These are phyloP conservation scores for Spongispora temasekensis DNA, from an alignment of 1,284 basidiomycete species.

Conservation along the genomic window DNA sequence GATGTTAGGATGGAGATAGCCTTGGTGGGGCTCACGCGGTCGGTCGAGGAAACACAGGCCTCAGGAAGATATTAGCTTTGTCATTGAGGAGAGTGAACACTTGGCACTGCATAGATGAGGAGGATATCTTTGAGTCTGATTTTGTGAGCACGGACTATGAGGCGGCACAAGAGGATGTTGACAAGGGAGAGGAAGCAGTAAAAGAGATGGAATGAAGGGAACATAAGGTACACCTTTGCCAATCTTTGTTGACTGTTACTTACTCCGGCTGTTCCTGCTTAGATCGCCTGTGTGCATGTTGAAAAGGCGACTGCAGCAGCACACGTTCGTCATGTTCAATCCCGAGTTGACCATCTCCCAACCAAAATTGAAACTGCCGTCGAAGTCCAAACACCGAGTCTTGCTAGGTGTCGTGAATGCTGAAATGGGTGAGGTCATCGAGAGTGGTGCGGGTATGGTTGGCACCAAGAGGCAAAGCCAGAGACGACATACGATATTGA, in stretches of 20 bases:
- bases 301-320: constrained; percentile 66
- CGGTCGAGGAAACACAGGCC: constrained; percentile 61
- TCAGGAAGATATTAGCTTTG: constrained; percentile 74
- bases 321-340: constrained; percentile 66
- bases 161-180: constrained; percentile 51
- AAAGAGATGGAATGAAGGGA: constrained; percentile 61
- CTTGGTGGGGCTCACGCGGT: constrained; percentile 71
- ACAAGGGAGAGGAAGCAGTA: constrained; percentile 55
- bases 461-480: constrained; percentile 59
- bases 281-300: constrained; percentile 56
- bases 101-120: constrained; percentile 54
- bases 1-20: constrained; percentile 68
- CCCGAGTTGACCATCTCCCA: constrained; percentile 38
- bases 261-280: background rate
- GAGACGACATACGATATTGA: constrained; percentile 64
- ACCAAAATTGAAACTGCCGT: constrained; percentile 32
- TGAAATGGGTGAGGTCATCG: constrained; percentile 56
- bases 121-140: constrained; percentile 77
- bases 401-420: constrained; percentile 56
- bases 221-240: constrained; percentile 47
- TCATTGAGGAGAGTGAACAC: constrained; percentile 54
- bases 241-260: background rate
- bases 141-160: constrained; percentile 83
- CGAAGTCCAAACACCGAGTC: constrained; percentile 51
- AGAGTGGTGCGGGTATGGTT: constrained; percentile 20